Conservation (phyloP, 2,329 filamentous ascomycete genomes). For the Colletotrichum falcatum region DNA sequence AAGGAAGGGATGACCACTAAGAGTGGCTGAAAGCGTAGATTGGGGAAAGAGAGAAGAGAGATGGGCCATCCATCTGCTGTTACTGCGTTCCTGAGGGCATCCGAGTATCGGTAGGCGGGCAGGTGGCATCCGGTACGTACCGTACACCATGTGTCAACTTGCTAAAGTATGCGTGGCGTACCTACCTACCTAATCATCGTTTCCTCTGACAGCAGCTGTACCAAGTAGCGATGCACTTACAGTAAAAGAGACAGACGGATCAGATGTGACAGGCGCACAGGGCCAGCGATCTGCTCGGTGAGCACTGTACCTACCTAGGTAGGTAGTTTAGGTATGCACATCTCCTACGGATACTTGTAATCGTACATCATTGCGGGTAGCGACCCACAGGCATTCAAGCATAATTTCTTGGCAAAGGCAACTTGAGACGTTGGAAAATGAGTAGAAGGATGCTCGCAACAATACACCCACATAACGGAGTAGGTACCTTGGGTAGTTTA, state of each 20-base stretch:
- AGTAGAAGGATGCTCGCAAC: constrained; percentile 15
- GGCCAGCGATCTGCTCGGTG: neutral
- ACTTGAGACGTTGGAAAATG: constrained; percentile 11
- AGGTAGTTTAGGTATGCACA: too few relatives aligned
- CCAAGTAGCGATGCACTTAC: neutral
- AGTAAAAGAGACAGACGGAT: neutral
- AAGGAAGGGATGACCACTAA: neutral
- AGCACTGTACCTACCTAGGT: too few relatives aligned
- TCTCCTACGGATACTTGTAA: too few relatives aligned
- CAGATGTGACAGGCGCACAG: neutral
- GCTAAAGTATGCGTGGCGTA: too few relatives aligned
- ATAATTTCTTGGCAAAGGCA: constrained; percentile 21
- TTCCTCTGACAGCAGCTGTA: neutral
- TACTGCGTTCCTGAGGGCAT: neutral
- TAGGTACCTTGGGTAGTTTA: too few relatives aligned
- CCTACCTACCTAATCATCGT: too few relatives aligned
- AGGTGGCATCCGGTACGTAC: neutral
- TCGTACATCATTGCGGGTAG: neutral
- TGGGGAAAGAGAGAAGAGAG: neutral
- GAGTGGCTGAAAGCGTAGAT: neutral
- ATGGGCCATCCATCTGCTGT: neutral
- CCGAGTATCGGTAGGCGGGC: too few relatives aligned
- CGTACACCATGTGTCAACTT: too few relatives aligned
- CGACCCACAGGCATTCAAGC: constrained; percentile 15
- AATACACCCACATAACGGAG: too few relatives aligned